Evolutionary conservation across 2,329 filamentous ascomycete species (phyloP).

Genomic region (Orbilia blumenaviensis): DNA sequence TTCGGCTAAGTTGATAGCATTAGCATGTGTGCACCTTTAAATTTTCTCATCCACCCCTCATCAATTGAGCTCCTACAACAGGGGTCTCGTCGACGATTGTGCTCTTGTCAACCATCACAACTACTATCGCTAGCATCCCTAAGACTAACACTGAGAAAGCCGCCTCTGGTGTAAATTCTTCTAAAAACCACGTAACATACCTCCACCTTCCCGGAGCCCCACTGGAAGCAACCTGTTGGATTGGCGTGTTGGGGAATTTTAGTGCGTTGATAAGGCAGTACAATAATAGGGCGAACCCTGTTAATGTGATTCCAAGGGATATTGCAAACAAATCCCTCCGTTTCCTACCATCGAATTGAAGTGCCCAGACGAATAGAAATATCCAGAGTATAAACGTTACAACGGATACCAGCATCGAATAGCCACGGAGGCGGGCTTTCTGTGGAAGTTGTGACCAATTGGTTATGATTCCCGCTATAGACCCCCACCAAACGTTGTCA

Average conservation of each 20-base stretch:
- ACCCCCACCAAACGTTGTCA: not conserved
- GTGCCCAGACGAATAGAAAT: conserved; percentile 27
- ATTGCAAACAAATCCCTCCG: conserved; percentile 6
- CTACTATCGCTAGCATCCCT: conserved; percentile 20
- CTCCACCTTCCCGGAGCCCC: not conserved
- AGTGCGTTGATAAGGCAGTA: conserved; percentile 33
- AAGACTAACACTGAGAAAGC: conserved; percentile 10
- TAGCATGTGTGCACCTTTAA: too few species aligned
- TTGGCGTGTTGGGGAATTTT: conserved; percentile 1
- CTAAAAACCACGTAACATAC: conserved; percentile 22
- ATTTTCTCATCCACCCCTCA: too few species aligned
- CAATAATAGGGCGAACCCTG: conserved; percentile 27
- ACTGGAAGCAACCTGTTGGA: not conserved
- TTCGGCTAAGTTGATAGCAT: too few species aligned
- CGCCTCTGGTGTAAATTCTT: conserved; percentile 27
- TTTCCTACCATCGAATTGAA: conserved; percentile 16
- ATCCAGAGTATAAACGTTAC: conserved; percentile 33
- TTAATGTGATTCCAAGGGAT: conserved; percentile 18
- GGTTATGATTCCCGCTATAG: conserved; percentile 28
- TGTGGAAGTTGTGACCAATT: conserved; percentile 19
- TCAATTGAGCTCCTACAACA: not conserved
- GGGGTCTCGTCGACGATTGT: not conserved
- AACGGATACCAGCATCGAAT: conserved; percentile 37
- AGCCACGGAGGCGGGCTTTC: conserved; percentile 26
- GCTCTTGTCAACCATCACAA: conserved; percentile 18